Conservation (phyloP, 164 flowering plant genomes). For the Chimonanthus salicifolius region DNA sequence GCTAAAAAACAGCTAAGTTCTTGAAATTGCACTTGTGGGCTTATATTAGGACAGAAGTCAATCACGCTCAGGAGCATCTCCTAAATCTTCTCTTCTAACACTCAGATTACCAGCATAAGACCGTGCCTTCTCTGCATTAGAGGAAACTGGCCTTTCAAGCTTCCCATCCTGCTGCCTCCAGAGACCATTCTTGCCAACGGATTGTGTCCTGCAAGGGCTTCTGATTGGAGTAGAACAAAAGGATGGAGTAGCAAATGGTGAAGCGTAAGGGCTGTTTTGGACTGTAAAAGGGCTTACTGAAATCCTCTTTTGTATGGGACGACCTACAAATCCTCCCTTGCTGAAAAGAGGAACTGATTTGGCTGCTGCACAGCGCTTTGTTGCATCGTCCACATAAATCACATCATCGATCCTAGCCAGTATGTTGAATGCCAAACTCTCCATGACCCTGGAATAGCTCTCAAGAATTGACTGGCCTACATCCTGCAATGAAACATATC, state of each 20-base stretch:
- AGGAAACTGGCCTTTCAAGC: slow-evolving; percentile 17
- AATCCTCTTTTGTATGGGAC: slow-evolving; percentile 39
- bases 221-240: slow-evolving; percentile 26
- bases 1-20: background rate
- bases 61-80: slow-evolving; percentile 20
- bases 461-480: slow-evolving; percentile 86
- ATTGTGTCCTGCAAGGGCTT: slow-evolving; percentile 27
- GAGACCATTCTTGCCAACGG: slow-evolving; percentile 6
- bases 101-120: slow-evolving; percentile 26
- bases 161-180: slow-evolving; percentile 16
- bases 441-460: slow-evolving; percentile 85
- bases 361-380: slow-evolving; percentile 26
- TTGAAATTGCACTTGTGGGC: background rate
- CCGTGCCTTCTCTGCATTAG: slow-evolving; percentile 22
- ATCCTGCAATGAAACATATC: slow-evolving; percentile 41
- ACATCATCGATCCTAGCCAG: slow-evolving; percentile 75
- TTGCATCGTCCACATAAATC: slow-evolving; percentile 60
- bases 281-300: slow-evolving; percentile 40
- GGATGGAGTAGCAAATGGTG: slow-evolving; percentile 41
- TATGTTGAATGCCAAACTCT: slow-evolving; percentile 73
- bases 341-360: slow-evolving; percentile 26
- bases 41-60: slow-evolving; percentile 2
- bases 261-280: slow-evolving; percentile 31
- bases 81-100: slow-evolving; percentile 19
- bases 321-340: slow-evolving; percentile 11